These are phyloP conservation scores for Bimuria novae-zelandiae DNA, from an alignment of 2,329 filamentous ascomycete species.

Conservation along the genomic window DNA sequence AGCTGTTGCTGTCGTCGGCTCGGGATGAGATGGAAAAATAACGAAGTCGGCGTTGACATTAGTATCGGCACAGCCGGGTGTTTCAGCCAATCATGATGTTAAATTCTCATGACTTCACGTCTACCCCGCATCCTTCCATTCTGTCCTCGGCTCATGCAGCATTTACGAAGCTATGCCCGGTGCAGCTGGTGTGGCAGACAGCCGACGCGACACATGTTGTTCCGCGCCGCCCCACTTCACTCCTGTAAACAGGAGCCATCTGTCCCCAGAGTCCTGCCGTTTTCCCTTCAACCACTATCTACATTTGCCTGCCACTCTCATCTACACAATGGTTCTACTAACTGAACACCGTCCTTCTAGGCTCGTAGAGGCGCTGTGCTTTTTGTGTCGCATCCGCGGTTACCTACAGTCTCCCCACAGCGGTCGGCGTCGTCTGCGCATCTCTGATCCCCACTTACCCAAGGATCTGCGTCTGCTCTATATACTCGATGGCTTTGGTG, in stretches of 20 bases:
- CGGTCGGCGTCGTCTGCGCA: neutral
- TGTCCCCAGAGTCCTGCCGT: neutral
- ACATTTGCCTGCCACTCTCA: neutral
- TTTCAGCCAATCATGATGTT: no score
- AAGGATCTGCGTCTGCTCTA: constrained; percentile 28
- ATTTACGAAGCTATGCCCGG: no score
- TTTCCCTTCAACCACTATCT: neutral
- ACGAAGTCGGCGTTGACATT: no score
- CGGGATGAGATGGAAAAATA: no score
- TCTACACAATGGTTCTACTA: neutral
- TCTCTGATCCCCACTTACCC: constrained; percentile 20
- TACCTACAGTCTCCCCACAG: neutral
- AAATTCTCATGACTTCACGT: no score
- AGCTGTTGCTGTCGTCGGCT: no score
- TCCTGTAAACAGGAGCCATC: neutral
- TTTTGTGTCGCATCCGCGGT: neutral
- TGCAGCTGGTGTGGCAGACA: neutral
- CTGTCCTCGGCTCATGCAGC: no score
- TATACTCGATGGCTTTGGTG: constrained; percentile 20
- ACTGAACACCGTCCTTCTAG: neutral
- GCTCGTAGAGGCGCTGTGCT: neutral
- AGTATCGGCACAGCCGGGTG: no score
- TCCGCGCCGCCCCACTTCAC: neutral
- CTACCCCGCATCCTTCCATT: no score
- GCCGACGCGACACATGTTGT: neutral